Evolutionary conservation across 495 filamentous ascomycete genomes (phyloP).

Genomic region (Penicillium diatomitis): DNA sequence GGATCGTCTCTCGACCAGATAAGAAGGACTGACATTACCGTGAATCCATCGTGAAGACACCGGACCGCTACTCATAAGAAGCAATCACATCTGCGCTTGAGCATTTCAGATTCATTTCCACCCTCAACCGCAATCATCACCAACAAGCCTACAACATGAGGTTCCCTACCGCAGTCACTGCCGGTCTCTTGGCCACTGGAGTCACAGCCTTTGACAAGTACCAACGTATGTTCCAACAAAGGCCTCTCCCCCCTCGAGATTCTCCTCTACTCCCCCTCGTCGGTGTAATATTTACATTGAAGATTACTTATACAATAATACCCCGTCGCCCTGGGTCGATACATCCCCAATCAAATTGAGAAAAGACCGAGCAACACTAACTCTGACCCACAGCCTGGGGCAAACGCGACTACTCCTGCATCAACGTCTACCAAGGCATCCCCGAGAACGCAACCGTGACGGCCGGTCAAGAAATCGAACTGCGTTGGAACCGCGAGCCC

Average conservation of each 20-base stretch:
- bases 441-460: constrained; percentile 26
- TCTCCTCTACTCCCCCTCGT: no score
- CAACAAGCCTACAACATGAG: constrained; percentile 20
- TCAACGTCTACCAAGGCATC: constrained; percentile 31
- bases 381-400: constrained; percentile 21
- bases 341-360: no score
- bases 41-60: no score
- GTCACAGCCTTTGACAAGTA: constrained; percentile 28
- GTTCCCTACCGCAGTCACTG: constrained; percentile 19
- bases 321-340: no score
- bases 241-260: no score
- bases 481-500: constrained; percentile 25
- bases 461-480: constrained; percentile 14
- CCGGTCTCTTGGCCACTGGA: constrained; percentile 21
- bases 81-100: neutral
- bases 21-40: no score
- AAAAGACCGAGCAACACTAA: no score
- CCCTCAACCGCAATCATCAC: neutral
- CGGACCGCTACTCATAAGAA: no score
- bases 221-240: constrained; percentile 15
- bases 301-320: no score
- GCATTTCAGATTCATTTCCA: neutral
- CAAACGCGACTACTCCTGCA: constrained; percentile 31
- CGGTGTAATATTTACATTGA: no score
- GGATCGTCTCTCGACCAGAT: no score